Evolutionary conservation across 2,329 filamentous ascomycete species (phyloP).

Genomic region (Aspergillus uvarum): DNA sequence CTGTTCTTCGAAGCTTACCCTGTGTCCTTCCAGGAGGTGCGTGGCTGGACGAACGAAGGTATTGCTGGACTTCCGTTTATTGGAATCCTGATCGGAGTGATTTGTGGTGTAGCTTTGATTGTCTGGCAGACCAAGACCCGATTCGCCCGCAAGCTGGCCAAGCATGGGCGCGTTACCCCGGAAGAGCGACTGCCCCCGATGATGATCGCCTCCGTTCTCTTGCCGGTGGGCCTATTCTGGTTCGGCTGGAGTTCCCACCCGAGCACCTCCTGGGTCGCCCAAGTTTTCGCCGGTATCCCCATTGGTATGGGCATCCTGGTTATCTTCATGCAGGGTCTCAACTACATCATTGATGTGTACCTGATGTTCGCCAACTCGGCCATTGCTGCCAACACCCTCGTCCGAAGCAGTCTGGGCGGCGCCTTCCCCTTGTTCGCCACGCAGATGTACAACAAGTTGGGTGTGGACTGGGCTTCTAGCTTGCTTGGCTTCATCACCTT

Average conservation of each 20-base stretch:
- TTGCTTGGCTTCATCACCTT: conserved; percentile 38
- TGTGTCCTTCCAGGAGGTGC: conserved; percentile 39
- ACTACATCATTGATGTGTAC: conserved; percentile 45
- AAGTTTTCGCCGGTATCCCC: conserved; percentile 44
- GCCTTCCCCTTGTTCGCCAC: conserved; percentile 32
- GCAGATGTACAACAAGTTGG: conserved; percentile 38
- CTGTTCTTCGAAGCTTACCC: conserved; percentile 45
- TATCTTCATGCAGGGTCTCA: conserved; percentile 42
- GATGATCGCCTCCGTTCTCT: conserved; percentile 43
- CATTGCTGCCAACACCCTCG: conserved; percentile 37
- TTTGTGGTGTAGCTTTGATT: conserved; percentile 38
- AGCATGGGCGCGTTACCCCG: conserved; percentile 38
- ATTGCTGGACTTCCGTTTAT: conserved; percentile 41
- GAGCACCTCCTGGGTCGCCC: conserved; percentile 46
- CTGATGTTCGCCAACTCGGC: conserved; percentile 40
- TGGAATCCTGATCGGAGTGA: conserved; percentile 35
- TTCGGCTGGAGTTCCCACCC: conserved; percentile 49
- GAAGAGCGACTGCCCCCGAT: conserved; percentile 49
- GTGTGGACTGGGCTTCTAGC: conserved; percentile 39
- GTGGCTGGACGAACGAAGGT: conserved; percentile 39
- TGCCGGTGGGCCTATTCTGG: conserved; percentile 50
- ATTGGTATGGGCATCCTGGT: conserved; percentile 46
- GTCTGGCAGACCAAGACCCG: conserved; percentile 43
- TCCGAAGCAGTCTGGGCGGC: conserved; percentile 35
- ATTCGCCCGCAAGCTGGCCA: conserved; percentile 35